Base-by-base conservation (phyloP, 352 stramenopile genomes). In the Globisporangium solare region DNA sequence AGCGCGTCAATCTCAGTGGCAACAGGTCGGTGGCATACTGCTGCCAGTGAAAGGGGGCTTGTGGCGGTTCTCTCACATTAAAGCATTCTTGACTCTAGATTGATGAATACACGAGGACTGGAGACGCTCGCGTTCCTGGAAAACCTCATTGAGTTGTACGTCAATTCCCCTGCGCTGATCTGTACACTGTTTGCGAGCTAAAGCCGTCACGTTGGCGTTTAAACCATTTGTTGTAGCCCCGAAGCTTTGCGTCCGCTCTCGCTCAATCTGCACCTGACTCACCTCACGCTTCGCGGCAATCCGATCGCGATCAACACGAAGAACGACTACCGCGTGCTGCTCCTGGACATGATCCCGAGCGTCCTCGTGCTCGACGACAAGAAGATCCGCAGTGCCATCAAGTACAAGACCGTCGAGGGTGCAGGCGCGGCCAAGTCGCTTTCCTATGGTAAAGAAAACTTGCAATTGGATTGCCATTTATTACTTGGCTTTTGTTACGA, bases 111-210 rank as follows among this genome's bases (percentile, higher is more conserved):
- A 3, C 74, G 68, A 63, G 82, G 82, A 2, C 64, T 92, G n/a
- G 82, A 92, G 64, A 76, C 74, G 46, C 76, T 92, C 1, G 58
- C 68, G 8, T 66, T 51, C 14, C 66, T 92, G n/a, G 74, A 89
- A 47, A 89, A 92, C 47, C 70, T 92, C 42, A 88, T 92, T 39
- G 79, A 89, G 51, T 70, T 70, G 82, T 89, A 75, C 54, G 78
- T 71, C 6, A 2, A n/a, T n/a, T 51, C 49, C 14, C 15, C 24
- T 62, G 40, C 13, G 51, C 17, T 22, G 6, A 2, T 21, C 21
- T 46, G n/a, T n/a, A n/a, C 12, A 43, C 17, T 46, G 8, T 45
- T 37, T 27, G 17, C 63, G 32, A 53, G 43, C 27, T 51, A 12
- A 22, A 20, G 17, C 17, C 45, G 31, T 41, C 6, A 41, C 14